phyloP scores from a whole-genome alignment of 345 rosid species.

The Citrus reticulata region DNA sequence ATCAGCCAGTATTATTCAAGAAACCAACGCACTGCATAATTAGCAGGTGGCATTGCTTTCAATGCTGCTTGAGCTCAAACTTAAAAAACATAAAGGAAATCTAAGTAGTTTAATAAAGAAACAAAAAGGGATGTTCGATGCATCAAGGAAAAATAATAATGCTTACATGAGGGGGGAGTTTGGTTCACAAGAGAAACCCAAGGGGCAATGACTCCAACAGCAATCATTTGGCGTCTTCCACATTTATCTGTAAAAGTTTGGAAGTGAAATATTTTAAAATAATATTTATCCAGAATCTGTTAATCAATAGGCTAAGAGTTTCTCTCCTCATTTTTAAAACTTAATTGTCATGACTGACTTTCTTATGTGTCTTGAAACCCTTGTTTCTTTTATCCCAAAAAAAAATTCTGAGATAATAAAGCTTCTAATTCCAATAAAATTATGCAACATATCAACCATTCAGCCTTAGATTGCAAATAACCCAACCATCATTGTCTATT shows the following conservation, averaged over 20 bases:
- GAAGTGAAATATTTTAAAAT: background rate
- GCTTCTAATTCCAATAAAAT: background rate
- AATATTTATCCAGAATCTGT: background rate
- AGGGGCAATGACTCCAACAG: constrained; percentile 54
- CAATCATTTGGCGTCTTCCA: constrained; percentile 63
- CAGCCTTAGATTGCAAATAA: background rate
- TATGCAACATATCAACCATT: background rate
- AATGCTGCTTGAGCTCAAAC: constrained; percentile 10
- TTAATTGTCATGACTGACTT: background rate
- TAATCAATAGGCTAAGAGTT: background rate
- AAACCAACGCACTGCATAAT: constrained; percentile 11
- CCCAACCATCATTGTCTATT: background rate
- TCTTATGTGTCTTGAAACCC: background rate
- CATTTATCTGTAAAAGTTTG: constrained; percentile 39
- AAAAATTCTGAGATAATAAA: background rate
- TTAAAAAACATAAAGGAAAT: background rate
- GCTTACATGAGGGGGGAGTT: constrained; percentile 65
- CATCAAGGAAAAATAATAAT: background rate
- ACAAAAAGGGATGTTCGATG: background rate
- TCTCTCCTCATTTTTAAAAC: background rate
- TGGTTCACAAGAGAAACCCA: constrained; percentile 50
- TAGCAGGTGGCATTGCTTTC: constrained; percentile 16
- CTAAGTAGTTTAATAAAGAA: background rate
- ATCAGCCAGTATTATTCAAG: constrained; percentile 32
- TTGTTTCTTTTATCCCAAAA: background rate